These are phyloP conservation scores for Epichloe festucae DNA, from an alignment of 2,329 filamentous ascomycete genomes.

Conservation along the genomic window DNA sequence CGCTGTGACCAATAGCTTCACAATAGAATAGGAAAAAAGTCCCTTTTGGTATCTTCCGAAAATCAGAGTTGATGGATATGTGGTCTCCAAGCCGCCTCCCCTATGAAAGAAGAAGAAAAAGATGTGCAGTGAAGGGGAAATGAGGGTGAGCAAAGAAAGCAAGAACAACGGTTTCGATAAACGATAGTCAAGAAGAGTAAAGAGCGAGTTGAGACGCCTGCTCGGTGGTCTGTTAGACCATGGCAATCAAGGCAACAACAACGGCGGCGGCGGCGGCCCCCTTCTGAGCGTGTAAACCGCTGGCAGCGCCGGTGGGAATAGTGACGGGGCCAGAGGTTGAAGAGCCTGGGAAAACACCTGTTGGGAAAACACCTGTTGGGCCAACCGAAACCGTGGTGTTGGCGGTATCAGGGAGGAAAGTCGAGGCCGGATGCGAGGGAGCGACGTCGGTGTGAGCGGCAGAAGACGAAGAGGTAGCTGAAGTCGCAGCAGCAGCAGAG, in stretches of 20 bases:
- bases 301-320: slow-evolving; percentile 20
- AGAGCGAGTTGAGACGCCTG: not conserved
- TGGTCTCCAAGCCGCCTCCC: not conserved
- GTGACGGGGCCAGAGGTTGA: slow-evolving; percentile 9
- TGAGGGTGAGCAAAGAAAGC: not conserved
- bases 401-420: slow-evolving; percentile 3
- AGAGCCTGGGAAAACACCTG: slow-evolving; percentile 3
- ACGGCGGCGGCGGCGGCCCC: slow-evolving; percentile 27
- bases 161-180: not conserved
- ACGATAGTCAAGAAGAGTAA: slow-evolving; percentile 1
- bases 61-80: not conserved
- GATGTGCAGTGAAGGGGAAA: not conserved
- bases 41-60: not conserved
- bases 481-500: slow-evolving; percentile 5
- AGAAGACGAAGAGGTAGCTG: slow-evolving; percentile 16
- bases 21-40: not conserved
- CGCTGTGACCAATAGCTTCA: not conserved
- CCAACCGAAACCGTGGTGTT: slow-evolving; percentile 13
- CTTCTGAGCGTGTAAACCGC: slow-evolving; percentile 24
- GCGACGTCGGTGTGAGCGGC: slow-evolving; percentile 5
- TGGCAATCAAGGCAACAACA: slow-evolving; percentile 24
- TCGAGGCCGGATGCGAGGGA: not conserved
- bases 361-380: slow-evolving; percentile 8
- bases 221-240: slow-evolving; percentile 18
- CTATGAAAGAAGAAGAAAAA: not conserved